Base-by-base conservation (phyloP, 2,329 filamentous ascomycete species). In the Aspergillus texensis region DNA sequence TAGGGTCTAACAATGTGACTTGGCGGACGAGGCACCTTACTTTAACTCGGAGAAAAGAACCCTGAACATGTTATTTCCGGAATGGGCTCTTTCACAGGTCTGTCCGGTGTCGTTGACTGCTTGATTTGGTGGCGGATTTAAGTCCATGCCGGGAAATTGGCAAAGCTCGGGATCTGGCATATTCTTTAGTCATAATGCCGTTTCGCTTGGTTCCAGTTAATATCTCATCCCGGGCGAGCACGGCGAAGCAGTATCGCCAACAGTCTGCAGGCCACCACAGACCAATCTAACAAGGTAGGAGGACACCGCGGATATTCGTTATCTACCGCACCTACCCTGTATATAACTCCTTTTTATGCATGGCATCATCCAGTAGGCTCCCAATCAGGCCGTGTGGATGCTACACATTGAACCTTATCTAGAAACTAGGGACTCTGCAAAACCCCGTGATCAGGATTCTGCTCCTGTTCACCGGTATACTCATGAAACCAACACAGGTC, bases 351-450 rank as follows among this genome's bases (percentile, higher is more conserved):
- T 4, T 39, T 26, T 55, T 55, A 55, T 55, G 52, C 52, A 55
- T 39, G 8, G 32, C 52, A 55, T 39, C 32, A n/a, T 21, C 30
- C 12, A 55, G 34, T 12, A 8, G 10, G n/a, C 39, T 55, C 52
- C 52, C 52, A 55, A 55, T 39, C 52, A 55, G 52, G 52, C 52
- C n/a, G 21, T 55, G 52, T 55, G 32, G 52, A 55, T 55, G 19
- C 32, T 55, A 55, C 52, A 41, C 52, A 55, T 55, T 55, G 52
- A 55, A 55, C 52, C 34, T 55, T 55, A 55, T 55, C 52, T 39
- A 14, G 14, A 30, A 14, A 55, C 52, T 41, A 55, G 26, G 24
- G n/a, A 12, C 52, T 26, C 21, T 21, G 6, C 4, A 6, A 30
- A 55, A 39, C 8, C 52, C 52, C 52, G 52, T 55, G 52, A 39